Percentiles rank a stretch among this genome's conserved stretches.
phyloP scores from a whole-genome alignment of 768 basidiomycete genomes.

The Macrolepiota dolichaula region DNA sequence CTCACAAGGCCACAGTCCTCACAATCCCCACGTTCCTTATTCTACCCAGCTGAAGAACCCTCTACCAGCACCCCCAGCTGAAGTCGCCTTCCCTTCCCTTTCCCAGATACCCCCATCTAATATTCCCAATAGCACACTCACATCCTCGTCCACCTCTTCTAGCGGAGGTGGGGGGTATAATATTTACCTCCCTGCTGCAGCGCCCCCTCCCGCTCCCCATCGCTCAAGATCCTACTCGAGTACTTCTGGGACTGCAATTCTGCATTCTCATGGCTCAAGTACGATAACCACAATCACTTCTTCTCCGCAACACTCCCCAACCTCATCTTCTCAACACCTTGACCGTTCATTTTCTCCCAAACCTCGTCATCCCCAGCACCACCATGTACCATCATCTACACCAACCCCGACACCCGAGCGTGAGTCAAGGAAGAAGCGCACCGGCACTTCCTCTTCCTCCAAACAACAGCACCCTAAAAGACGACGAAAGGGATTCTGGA shows the following conservation, averaged over 20 bases:
- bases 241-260: conserved; percentile 18
- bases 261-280: background rate
- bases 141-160: background rate
- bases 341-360: background rate
- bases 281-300: background rate
- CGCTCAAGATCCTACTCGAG: conserved; percentile 18
- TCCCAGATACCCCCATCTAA: background rate
- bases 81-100: background rate
- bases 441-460: conserved; percentile 14
- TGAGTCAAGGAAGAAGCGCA: conserved; percentile 10
- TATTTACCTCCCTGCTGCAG: conserved; percentile 12
- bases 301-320: background rate
- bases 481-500: conserved; percentile 64
- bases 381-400: background rate
- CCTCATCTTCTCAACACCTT: background rate
- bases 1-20: conserved; percentile 7
- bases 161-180: background rate
- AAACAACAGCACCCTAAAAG: conserved; percentile 7
- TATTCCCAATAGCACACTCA: background rate
- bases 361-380: background rate
- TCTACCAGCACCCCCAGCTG: background rate
- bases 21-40: conserved; percentile 1
- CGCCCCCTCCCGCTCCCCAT: conserved; percentile 13
- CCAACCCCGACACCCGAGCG: background rate
- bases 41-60: background rate